These are phyloP conservation scores for Rubus parviflorus DNA, from an alignment of 306 rosid species.

Conservation along the genomic window DNA sequence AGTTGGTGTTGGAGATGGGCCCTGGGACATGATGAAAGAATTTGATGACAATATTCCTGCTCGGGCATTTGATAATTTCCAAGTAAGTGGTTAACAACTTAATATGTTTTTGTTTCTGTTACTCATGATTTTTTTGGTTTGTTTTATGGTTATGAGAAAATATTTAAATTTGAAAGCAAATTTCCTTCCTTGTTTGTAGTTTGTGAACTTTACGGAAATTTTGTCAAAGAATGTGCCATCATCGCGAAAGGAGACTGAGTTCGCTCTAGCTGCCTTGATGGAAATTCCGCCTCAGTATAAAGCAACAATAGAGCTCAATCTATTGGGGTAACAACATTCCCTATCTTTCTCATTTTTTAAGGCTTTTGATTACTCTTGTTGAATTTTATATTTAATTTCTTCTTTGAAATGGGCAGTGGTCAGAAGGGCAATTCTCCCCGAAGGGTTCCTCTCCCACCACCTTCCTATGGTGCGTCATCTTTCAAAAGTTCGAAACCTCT, in stretches of 20 bases:
- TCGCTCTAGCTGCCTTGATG: slow-evolving; percentile 94
- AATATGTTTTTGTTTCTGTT: not conserved
- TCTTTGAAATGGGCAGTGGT: slow-evolving; percentile 40
- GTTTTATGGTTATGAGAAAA: slow-evolving; percentile 11
- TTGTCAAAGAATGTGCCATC: slow-evolving; percentile 75
- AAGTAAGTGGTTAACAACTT: slow-evolving; percentile 43
- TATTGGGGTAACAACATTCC: slow-evolving; percentile 63
- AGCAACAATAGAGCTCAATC: slow-evolving; percentile 75
- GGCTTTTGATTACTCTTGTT: slow-evolving; percentile 4
- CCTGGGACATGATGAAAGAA: slow-evolving; percentile 97
- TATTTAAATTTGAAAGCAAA: slow-evolving; percentile 5
- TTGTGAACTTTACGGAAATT: slow-evolving; percentile 80
- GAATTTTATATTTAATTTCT: not conserved
- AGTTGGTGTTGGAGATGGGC: slow-evolving; percentile 99
- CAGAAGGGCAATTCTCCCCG: slow-evolving; percentile 50
- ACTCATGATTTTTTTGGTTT: not conserved
- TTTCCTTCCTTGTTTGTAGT: slow-evolving; percentile 46
- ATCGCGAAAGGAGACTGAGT: slow-evolving; percentile 80
- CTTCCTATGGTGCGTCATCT: slow-evolving; percentile 50
- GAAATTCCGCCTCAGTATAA: slow-evolving; percentile 96
- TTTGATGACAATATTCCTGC: slow-evolving; percentile 95
- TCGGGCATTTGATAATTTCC: slow-evolving; percentile 88
- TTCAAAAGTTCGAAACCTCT: slow-evolving; percentile 48
- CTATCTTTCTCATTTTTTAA: slow-evolving; percentile 12
- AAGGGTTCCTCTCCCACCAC: slow-evolving; percentile 86